Conservation (phyloP, 2,329 filamentous ascomycete species). For the Colletotrichum paranaense region DNA sequence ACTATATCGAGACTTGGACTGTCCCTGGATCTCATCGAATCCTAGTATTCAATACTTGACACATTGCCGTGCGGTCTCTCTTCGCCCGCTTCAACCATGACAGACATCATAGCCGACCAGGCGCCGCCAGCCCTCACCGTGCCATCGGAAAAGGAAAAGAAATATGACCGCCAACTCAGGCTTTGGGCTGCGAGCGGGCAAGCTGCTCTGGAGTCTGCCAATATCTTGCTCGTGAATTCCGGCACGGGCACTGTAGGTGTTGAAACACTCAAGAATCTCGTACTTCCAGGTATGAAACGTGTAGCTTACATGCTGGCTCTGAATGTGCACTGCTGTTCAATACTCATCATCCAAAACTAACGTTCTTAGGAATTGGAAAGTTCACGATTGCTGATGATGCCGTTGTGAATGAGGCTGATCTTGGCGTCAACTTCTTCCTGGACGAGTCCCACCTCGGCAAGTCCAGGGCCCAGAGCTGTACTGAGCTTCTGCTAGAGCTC, state of each 20-base stretch:
- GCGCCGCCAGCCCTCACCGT: conserved; percentile 61
- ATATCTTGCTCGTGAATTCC: conserved; percentile 91
- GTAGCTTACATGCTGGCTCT: neutral
- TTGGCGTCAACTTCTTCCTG: conserved; percentile 97
- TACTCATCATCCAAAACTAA: conserved; percentile 37
- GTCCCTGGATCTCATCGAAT: neutral
- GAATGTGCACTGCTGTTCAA: neutral
- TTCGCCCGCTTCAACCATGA: conserved; percentile 46
- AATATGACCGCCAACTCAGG: conserved; percentile 94
- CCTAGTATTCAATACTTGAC: neutral
- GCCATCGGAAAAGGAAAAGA: conserved; percentile 74
- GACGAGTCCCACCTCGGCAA: conserved; percentile 82
- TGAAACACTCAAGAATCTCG: conserved; percentile 96
- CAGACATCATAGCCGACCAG: conserved; percentile 56
- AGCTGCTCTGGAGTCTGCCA: conserved; percentile 87
- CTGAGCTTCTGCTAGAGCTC: conserved; percentile 82
- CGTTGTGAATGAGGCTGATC: conserved; percentile 80
- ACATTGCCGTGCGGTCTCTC: neutral
- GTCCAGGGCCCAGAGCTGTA: conserved; percentile 81
- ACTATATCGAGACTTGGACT: neutral
- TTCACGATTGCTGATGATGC: conserved; percentile 92
- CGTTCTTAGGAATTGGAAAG: conserved; percentile 77
- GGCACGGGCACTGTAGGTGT: conserved; percentile 88
- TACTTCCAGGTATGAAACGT: conserved; percentile 75
- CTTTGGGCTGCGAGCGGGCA: conserved; percentile 96